phyloP scores from a whole-genome alignment of 2,329 filamentous ascomycete species.

The Pyricularia grisea region DNA sequence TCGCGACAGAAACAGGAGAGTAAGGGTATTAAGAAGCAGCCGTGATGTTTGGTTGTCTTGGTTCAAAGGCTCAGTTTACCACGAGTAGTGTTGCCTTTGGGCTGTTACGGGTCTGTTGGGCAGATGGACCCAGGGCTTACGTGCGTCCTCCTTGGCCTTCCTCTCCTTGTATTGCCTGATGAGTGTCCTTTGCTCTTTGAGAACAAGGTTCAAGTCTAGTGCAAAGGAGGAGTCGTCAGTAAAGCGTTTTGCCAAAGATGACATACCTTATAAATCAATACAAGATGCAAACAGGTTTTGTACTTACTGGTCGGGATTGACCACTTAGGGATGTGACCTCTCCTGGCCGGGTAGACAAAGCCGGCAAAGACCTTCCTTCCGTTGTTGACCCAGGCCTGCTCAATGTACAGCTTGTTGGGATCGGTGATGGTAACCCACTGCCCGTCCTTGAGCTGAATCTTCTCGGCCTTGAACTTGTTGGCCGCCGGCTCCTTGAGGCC shows the following conservation, averaged over 20 bases:
- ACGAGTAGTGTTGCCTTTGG: conserved; percentile 85
- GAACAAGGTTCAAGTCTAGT: conserved; percentile 62
- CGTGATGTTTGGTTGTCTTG: not conserved
- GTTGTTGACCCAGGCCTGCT: conserved; percentile 79
- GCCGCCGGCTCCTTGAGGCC: conserved; percentile 48
- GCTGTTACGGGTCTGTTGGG: conserved; percentile 77
- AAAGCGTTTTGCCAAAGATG: not conserved
- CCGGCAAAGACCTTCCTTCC: conserved; percentile 44
- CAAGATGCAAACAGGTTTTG: too few species aligned
- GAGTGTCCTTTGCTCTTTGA: conserved; percentile 91
- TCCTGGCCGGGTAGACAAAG: not conserved
- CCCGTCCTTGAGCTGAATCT: conserved; percentile 67
- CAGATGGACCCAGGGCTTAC: conserved; percentile 78
- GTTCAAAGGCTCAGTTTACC: conserved; percentile 43
- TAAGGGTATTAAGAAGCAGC: not conserved
- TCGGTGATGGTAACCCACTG: conserved; percentile 62
- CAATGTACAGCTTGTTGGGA: conserved; percentile 77
- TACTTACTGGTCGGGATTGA: not conserved
- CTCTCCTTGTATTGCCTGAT: conserved; percentile 73
- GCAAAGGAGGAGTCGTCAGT: not conserved
- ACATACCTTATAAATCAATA: not conserved
- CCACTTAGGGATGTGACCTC: not conserved
- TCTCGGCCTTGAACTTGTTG: conserved; percentile 28
- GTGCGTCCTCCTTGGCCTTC: conserved; percentile 62
- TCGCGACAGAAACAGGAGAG: conserved; percentile 1